These are phyloP conservation scores for Candida sojae DNA, from an alignment of 1,139 yeast genomes.

Conservation along the genomic window DNA sequence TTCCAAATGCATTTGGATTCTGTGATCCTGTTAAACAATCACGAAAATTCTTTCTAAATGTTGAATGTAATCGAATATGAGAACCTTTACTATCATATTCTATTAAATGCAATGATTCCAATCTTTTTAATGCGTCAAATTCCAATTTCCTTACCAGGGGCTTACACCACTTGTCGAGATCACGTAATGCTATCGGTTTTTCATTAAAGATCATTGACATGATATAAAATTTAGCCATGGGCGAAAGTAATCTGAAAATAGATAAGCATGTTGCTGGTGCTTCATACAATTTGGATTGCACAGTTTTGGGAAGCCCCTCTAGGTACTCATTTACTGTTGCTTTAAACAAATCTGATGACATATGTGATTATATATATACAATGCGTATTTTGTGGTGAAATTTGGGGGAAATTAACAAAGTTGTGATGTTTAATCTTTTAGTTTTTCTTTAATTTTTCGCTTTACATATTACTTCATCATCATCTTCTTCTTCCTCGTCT, in stretches of 20 bases:
- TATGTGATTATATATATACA: slow-evolving; percentile 8
- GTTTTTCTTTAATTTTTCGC: background rate
- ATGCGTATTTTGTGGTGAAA: background rate
- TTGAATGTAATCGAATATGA: slow-evolving; percentile 64
- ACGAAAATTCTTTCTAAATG: slow-evolving; percentile 72
- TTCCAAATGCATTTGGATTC: slow-evolving; percentile 48
- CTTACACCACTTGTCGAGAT: slow-evolving; percentile 76
- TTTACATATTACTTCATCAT: background rate
- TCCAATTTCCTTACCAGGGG: slow-evolving; percentile 56
- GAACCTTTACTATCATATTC: slow-evolving; percentile 61
- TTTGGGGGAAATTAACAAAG: too few relatives aligned
- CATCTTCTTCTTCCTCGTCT: background rate
- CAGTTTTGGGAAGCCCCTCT: slow-evolving; percentile 84
- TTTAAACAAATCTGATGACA: slow-evolving; percentile 54
- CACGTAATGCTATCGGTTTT: slow-evolving; percentile 65
- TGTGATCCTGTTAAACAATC: slow-evolving; percentile 85
- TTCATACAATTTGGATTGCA: slow-evolving; percentile 73
- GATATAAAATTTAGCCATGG: slow-evolving; percentile 84
- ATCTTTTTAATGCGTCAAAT: slow-evolving; percentile 76
- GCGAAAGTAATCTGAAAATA: slow-evolving; percentile 82
- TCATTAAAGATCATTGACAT: slow-evolving; percentile 87
- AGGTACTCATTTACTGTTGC: slow-evolving; percentile 86
- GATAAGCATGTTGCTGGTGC: slow-evolving; percentile 94
- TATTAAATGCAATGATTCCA: slow-evolving; percentile 74
- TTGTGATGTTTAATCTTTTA: too few relatives aligned